Evolutionary conservation across 2,329 filamentous ascomycete species (phyloP).

Genomic region (Aspergillus sp.): DNA sequence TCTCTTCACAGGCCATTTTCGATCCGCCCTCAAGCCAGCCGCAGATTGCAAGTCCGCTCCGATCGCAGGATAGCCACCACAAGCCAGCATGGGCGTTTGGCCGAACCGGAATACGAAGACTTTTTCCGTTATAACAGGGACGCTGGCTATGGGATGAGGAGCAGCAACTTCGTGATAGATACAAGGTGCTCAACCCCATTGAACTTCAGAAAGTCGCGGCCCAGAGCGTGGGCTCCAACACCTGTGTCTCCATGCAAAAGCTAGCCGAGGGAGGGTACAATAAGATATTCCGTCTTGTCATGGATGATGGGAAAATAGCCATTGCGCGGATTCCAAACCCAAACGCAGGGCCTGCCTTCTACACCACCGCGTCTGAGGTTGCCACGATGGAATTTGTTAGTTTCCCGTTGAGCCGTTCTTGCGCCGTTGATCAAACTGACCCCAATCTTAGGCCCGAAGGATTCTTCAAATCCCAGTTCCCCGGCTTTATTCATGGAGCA

Average conservation of each 20-base stretch:
- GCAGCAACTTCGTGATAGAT: constrained; percentile 26
- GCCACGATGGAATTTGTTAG: constrained; percentile 23
- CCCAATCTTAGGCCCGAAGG: constrained; percentile 4
- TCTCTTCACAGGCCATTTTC: no score
- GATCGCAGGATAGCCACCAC: no score
- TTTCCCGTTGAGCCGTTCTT: neutral
- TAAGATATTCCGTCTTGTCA: constrained; percentile 25
- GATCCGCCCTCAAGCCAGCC: no score
- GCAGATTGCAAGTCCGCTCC: no score
- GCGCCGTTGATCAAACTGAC: no score
- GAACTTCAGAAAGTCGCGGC: constrained; percentile 28
- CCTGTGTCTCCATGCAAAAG: constrained; percentile 33
- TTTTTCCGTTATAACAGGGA: constrained; percentile 28
- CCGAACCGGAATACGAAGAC: neutral
- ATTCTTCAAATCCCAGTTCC: constrained; percentile 15
- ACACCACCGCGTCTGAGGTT: constrained; percentile 18
- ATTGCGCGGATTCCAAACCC: constrained; percentile 19
- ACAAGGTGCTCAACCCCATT: constrained; percentile 28
- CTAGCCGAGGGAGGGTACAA: constrained; percentile 34
- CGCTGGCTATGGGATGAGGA: constrained; percentile 34
- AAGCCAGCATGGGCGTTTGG: no score
- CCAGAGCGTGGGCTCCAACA: constrained; percentile 18
- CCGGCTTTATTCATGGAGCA: constrained; percentile 15
- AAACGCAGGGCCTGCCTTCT: constrained; percentile 15
- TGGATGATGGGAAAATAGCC: constrained; percentile 14